Evolutionary conservation across 1,284 basidiomycete species (phyloP), one percentile per base, ranked within the genome.

Genomic region (Blastosporella zonata): DNA sequence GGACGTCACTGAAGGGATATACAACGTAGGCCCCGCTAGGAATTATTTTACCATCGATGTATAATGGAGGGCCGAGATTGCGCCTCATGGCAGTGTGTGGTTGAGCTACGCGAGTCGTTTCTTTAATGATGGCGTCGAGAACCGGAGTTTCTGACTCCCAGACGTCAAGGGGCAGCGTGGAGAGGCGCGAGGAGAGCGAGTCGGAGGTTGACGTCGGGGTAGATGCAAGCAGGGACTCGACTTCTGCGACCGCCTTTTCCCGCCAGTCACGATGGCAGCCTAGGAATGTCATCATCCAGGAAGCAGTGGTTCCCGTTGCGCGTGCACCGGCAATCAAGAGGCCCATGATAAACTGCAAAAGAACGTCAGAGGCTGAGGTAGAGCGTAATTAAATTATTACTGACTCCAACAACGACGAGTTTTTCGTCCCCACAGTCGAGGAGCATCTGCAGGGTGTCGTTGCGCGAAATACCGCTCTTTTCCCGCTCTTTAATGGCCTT

Each of bases 11-110:
- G 65, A 87, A 87, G 37, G 85, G 86, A 66, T 88, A 89, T 43
- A 87, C 73, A 45, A 87, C 76, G 60, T 84, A 87, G 46, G 82
- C 77, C 47, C 84, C 87, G 12, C 79, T 78, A 27, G 84, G 84
- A 25, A 88, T 76, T 18, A 73, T 67, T 63, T 79, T 82, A 46
- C 78, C 78, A 62, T 81, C 78, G 53, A 88, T 79, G 58, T 79
- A 74, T 28, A 79, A 65, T 45, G 83, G 79, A 55, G 81, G 80
- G 13, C 86, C 86, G 49, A 85, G 67, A 62, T 89, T 88, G 50
- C 81, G 75, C 60, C 86, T 77, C 83, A 87, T 86, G 46, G 86
- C 87, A 2, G 79, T 78, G 65, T 88, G 84, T 37, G 87, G 84
- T 68, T 88, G 83, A 5, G 85, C 85, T 36, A 89, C 67, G 25